phyloP scores from a whole-genome alignment of 768 basidiomycete species.

The Suillus subluteus region DNA sequence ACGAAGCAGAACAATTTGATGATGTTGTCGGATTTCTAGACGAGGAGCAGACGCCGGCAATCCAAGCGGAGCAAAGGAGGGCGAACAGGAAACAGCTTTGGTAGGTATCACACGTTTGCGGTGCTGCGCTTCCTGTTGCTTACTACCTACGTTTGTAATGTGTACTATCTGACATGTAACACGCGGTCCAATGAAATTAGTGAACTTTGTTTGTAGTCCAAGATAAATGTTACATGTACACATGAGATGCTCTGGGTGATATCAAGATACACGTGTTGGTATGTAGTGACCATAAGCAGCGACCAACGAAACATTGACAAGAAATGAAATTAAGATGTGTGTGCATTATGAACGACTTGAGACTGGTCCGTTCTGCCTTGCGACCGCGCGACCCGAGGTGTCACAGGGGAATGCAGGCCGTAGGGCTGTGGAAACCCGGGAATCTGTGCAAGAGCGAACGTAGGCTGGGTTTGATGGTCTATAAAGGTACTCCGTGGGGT shows the following conservation, averaged over 20 bases:
- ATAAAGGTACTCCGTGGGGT: slow-evolving; percentile 29
- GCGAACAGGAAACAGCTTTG: slow-evolving; percentile 13
- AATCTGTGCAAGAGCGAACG: slow-evolving; percentile 36
- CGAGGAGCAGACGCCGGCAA: slow-evolving; percentile 32
- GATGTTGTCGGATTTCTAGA: slow-evolving; percentile 38
- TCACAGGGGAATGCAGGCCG: slow-evolving; percentile 34
- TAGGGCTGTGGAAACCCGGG: slow-evolving; percentile 37
- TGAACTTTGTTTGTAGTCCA: slow-evolving; percentile 7
- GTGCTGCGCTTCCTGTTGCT: slow-evolving; percentile 6
- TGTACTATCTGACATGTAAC: slow-evolving; percentile 10
- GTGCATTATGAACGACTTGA: background rate
- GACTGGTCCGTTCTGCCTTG: background rate
- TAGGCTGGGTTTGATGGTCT: slow-evolving; percentile 36
- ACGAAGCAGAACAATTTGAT: slow-evolving; percentile 37
- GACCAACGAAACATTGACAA: background rate
- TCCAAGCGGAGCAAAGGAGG: slow-evolving; percentile 19
- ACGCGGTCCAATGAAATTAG: background rate
- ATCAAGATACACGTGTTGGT: slow-evolving; percentile 10
- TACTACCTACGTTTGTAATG: slow-evolving; percentile 5
- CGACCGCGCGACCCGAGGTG: slow-evolving; percentile 2
- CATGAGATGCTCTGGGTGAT: slow-evolving; percentile 1
- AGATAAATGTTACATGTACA: slow-evolving; percentile 8
- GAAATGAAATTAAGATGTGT: background rate
- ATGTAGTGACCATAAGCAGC: background rate
- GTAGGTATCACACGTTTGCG: background rate